phyloP scores from a whole-genome alignment of 2,329 filamentous ascomycete genomes.

The Chrysosporium keratinophilum region DNA sequence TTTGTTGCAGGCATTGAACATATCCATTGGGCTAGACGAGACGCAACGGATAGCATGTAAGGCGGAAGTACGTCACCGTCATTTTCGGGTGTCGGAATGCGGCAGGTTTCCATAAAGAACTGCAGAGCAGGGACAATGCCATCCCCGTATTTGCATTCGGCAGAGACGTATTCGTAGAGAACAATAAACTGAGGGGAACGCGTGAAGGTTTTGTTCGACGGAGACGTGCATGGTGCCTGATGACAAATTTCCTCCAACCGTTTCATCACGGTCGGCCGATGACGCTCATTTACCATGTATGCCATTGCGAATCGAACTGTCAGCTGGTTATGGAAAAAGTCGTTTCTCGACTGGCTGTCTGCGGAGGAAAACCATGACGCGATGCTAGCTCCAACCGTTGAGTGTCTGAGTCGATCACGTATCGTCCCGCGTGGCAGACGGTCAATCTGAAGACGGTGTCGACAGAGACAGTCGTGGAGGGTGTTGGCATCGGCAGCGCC shows the following conservation, averaged over 20 bases:
- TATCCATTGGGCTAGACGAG: conserved; percentile 22
- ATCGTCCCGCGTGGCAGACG: conserved; percentile 10
- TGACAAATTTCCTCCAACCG: conserved; percentile 27
- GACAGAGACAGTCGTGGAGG: conserved; percentile 26
- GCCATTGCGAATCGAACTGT: conserved; percentile 25
- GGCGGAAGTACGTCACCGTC: not conserved
- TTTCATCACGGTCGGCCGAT: conserved; percentile 26
- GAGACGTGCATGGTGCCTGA: conserved; percentile 20
- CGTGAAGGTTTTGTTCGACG: not conserved
- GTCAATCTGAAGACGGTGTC: conserved; percentile 25
- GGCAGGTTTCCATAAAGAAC: conserved; percentile 24
- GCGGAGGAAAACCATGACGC: conserved; percentile 35
- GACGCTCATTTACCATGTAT: conserved; percentile 32
- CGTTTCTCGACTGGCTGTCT: conserved; percentile 22
- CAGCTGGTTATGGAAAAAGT: conserved; percentile 24
- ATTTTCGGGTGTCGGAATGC: not conserved
- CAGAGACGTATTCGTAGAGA: conserved; percentile 25
- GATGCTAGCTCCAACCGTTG: conserved; percentile 27
- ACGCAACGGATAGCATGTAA: conserved; percentile 6
- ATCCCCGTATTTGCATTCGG: conserved; percentile 29
- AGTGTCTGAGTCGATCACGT: conserved; percentile 26
- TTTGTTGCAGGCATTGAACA: conserved; percentile 18
- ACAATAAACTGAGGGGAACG: conserved; percentile 17
- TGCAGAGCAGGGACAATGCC: conserved; percentile 26
- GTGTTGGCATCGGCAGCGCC: conserved; percentile 24